Percentiles rank a stretch among this genome's conserved stretches.
These are phyloP conservation scores for Hericium alpestre DNA, from an alignment of 768 basidiomycete species.

Conservation along the genomic window DNA sequence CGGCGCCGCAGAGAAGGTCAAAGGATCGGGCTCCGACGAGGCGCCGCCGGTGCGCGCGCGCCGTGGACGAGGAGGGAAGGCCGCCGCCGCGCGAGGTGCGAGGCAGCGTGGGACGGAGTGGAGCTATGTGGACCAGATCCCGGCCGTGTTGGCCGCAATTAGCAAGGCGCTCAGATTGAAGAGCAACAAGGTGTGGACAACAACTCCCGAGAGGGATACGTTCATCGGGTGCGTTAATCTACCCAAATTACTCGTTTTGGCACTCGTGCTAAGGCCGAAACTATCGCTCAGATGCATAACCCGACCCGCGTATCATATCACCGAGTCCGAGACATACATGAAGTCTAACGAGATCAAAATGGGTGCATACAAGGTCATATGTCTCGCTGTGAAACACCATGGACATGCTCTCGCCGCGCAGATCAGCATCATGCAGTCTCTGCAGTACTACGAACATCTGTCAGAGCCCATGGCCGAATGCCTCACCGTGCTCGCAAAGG, in stretches of 20 bases:
- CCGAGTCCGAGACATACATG: constrained; percentile 83
- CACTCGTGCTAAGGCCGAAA: constrained; percentile 1
- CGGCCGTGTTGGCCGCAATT: constrained; percentile 56
- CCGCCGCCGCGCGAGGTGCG: constrained; percentile 29
- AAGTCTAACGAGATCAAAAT: constrained; percentile 61
- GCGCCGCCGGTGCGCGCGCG: constrained; percentile 32
- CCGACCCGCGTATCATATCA: constrained; percentile 77
- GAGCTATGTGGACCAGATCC: constrained; percentile 75
- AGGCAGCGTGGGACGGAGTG: constrained; percentile 37
- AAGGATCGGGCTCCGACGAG: constrained; percentile 36
- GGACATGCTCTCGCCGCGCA: constrained; percentile 76
- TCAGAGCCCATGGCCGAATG: constrained; percentile 92
- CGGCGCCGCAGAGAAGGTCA: constrained; percentile 66
- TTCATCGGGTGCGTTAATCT: constrained; percentile 61
- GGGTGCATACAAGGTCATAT: constrained; percentile 82
- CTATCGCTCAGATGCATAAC: constrained; percentile 61
- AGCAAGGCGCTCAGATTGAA: constrained; percentile 57
- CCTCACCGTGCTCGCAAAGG: constrained; percentile 63
- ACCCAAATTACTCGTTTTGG: neutral
- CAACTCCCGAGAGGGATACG: constrained; percentile 72
- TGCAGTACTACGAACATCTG: constrained; percentile 92
- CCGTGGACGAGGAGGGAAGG: constrained; percentile 53
- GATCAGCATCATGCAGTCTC: constrained; percentile 79
- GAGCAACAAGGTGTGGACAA: constrained; percentile 82
- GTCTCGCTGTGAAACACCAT: constrained; percentile 85